Percentiles rank a stretch among this genome's conserved stretches.
phyloP scores from a whole-genome alignment of 1,284 basidiomycete species.

The Sanghuangporus sanghuang region DNA sequence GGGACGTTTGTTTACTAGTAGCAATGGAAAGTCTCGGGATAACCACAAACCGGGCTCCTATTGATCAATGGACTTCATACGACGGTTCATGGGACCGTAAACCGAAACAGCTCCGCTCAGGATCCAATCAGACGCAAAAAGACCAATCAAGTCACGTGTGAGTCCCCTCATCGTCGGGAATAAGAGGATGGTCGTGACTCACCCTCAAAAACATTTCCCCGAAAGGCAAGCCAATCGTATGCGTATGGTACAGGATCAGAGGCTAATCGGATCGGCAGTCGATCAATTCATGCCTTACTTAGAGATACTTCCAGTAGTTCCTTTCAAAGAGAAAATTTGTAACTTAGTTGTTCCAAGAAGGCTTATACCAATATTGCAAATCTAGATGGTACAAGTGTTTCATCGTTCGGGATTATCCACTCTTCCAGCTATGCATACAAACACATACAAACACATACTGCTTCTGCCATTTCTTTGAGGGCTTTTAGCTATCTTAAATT shows the following conservation, averaged over 20 bases:
- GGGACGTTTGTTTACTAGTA: background rate
- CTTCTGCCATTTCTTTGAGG: background rate
- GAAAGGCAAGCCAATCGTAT: background rate
- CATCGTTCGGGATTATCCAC: background rate
- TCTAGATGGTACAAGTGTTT: too few species aligned
- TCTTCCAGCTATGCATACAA: background rate
- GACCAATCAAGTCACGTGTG: background rate
- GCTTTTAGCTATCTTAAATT: background rate
- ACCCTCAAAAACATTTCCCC: background rate
- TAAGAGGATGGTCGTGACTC: background rate
- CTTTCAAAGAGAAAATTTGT: too few species aligned
- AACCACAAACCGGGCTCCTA: background rate
- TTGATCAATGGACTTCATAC: background rate
- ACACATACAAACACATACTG: background rate
- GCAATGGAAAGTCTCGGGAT: background rate
- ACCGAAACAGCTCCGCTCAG: background rate
- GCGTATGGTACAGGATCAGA: background rate
- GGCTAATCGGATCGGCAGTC: background rate
- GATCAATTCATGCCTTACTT: background rate
- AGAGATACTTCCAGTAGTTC: too few species aligned
- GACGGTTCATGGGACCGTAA: background rate
- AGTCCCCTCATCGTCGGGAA: too few species aligned
- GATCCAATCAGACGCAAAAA: background rate
- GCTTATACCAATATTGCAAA: too few species aligned
- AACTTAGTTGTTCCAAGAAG: too few species aligned